Conservation (phyloP, 768 basidiomycete species). For the Ramaria sp. region DNA sequence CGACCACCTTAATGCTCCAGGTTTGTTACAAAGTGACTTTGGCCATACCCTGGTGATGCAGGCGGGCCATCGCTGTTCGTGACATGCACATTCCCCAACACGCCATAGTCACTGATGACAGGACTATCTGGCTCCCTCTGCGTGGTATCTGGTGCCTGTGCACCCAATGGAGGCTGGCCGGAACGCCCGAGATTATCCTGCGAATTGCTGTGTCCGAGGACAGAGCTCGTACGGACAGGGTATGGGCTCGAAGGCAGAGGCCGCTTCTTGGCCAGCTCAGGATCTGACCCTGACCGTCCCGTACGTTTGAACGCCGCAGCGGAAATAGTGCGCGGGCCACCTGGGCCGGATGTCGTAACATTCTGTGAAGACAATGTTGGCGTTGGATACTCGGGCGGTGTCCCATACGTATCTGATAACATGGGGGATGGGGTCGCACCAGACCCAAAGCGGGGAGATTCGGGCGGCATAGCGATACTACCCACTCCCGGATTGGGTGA, state of each 20-base stretch:
- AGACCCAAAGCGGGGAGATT: neutral
- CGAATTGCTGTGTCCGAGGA: conserved; percentile 2
- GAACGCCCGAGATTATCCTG: conserved; percentile 9
- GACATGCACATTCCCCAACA: conserved; percentile 5
- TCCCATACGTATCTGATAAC: neutral
- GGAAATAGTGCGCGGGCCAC: conserved; percentile 47
- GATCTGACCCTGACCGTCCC: conserved; percentile 28
- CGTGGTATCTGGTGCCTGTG: neutral
- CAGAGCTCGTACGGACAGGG: conserved; percentile 9
- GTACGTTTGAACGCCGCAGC: conserved; percentile 64
- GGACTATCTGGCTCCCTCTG: conserved; percentile 3
- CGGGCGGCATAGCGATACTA: neutral
- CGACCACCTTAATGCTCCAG: conserved; percentile 20
- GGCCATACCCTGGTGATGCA: conserved; percentile 25
- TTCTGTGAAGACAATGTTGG: conserved; percentile 15
- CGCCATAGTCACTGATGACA: conserved; percentile 3
- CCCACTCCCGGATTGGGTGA: neutral
- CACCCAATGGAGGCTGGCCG: neutral
- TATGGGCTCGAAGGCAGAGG: conserved; percentile 36
- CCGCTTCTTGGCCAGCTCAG: conserved; percentile 33
- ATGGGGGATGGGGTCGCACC: neutral
- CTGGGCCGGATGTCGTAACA: conserved; percentile 17
- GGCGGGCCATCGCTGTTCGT: conserved; percentile 7
- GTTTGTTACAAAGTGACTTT: conserved; percentile 37
- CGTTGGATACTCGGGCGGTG: conserved; percentile 36